Evolutionary conservation across 1,284 basidiomycete genomes (phyloP), one percentile per base, ranked within the genome.

Genomic region (Xanthoconium separans): DNA sequence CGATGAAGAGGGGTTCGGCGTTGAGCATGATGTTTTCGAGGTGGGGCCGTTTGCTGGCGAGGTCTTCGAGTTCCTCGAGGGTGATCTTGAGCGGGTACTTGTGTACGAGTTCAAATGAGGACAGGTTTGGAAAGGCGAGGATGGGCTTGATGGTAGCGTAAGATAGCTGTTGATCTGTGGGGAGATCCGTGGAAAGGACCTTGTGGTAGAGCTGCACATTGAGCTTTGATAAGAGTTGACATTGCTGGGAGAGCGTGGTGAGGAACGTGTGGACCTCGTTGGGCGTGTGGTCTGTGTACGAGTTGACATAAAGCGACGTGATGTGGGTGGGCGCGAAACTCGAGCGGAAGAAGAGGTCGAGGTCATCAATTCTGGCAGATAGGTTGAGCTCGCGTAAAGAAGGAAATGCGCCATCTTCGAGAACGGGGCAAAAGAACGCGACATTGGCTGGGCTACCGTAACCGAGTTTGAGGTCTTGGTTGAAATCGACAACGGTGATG

Each of bases 351-450:
- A 86, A 81, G 4, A 61, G 65, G 3, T 75, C 67, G n/a, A 78
- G 69, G 51, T 81, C 74, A 4, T 68, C 64, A 18, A 84, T 69
- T 18, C 67, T 61, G 3, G 72, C 73, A 34, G 76, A 77, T 34
- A 83, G 60, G 5, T 75, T 79, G 39, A 85, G 71, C 53, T 85
- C 82, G 61, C 70, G 75, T 6, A 88, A 71, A 1, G 73, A 66
- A 0, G 80, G 81, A 63, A 87, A 88, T 0, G 80, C 75, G 20
- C 76, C 79, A 54, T 78, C 72, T 22, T 65, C 44, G 13, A 84
- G 66, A 3, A 57, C 61, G 2, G 82, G 83, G 6, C 52, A 18
- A 59, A 83, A 81, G 27, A 66, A 58, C 4, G 62, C 47, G 2
- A 81, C 69, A 54, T 85, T 83, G 2, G 42, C 52, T 1, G 69